Evolutionary conservation across 257 asterid genomes (phyloP).

Genomic region (Fraxinus americana): DNA sequence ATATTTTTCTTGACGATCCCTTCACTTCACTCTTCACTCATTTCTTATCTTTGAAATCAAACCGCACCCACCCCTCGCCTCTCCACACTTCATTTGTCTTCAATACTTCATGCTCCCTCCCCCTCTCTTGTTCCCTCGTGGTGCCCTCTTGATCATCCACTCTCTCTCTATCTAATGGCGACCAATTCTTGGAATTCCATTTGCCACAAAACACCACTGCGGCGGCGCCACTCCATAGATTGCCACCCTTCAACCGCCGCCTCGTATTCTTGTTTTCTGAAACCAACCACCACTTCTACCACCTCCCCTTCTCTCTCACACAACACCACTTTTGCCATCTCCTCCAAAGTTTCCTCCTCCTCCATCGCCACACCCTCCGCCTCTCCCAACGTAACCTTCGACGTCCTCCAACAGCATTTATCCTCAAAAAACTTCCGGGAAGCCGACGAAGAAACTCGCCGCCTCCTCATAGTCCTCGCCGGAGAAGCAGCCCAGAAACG

Average conservation of each 20-base stretch:
- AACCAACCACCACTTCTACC: constrained; percentile 29
- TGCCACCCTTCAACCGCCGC: constrained; percentile 34
- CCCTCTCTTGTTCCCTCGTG: background rate
- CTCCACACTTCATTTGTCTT: background rate
- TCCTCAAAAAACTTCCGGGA: constrained; percentile 54
- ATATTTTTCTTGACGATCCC: constrained; percentile 39
- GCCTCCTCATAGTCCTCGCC: constrained; percentile 76
- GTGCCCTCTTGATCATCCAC: background rate
- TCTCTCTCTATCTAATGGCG: constrained; percentile 47
- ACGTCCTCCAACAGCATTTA: constrained; percentile 55
- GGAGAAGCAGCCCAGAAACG: constrained; percentile 76
- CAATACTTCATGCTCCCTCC: background rate
- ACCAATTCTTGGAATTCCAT: constrained; percentile 62
- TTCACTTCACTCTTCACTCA: constrained; percentile 54
- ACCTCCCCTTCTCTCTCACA: constrained; percentile 26
- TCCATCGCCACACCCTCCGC: constrained; percentile 35
- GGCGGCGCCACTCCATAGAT: constrained; percentile 62
- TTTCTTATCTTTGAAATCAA: constrained; percentile 57
- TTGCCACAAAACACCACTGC: constrained; percentile 36
- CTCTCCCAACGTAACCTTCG: constrained; percentile 41
- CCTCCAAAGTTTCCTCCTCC: constrained; percentile 33
- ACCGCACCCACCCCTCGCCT: background rate
- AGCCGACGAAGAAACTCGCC: constrained; percentile 96
- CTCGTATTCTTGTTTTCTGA: constrained; percentile 40
- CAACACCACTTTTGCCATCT: constrained; percentile 29